Evolutionary conservation across 1,139 yeast genomes (phyloP), one percentile per base, ranked within the genome.

Genomic region (Protomyces inundatus): DNA sequence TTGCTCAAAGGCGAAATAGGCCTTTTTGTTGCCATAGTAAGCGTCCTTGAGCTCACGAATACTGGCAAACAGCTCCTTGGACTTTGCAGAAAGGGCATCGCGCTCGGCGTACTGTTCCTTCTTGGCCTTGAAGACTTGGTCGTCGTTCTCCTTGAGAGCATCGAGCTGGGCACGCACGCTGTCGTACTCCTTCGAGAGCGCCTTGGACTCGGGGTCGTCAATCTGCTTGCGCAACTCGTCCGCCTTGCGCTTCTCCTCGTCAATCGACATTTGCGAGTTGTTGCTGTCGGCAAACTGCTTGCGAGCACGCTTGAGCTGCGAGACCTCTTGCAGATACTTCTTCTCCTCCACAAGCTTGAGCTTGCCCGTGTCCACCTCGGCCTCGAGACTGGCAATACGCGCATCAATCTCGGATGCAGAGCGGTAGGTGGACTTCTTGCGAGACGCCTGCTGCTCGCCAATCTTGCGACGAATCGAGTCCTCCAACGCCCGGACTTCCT

Each of bases 321-420:
- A 83, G 81, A 90, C 88, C 77, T 93, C 98, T 78, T 88, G 88
- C 71, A 95, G 84, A 70, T 81, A 79, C 75, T 86, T 83, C 80
- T 90, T 87, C 81, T 95, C 99, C 69, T 93, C 97, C 64, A 91
- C 98, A 73, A 95, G 84, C 73, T 90, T 84, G 75, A 95, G 80
- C 63, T 81, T 79, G 67, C 98, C 98, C 62, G 88, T 78, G 67
- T 88, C 90, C 68, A 93, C 86, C 70, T 82, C 80, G 57, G 80
- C 81, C 75, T 93, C 97, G 72, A 90, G 83, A 45, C 81, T 79
- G 69, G 77, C 76, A 75, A 91, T 83, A 77, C 87, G 84, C 66
- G 80, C 79, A 72, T 90, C 96, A 71, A 91, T 87, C 70, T 91
- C 98, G 56, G 82, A 89, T 68, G 82, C 84, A 62, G 82, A 79